phyloP scores from a whole-genome alignment of 257 asterid genomes.

The Penstemon eatonii region DNA sequence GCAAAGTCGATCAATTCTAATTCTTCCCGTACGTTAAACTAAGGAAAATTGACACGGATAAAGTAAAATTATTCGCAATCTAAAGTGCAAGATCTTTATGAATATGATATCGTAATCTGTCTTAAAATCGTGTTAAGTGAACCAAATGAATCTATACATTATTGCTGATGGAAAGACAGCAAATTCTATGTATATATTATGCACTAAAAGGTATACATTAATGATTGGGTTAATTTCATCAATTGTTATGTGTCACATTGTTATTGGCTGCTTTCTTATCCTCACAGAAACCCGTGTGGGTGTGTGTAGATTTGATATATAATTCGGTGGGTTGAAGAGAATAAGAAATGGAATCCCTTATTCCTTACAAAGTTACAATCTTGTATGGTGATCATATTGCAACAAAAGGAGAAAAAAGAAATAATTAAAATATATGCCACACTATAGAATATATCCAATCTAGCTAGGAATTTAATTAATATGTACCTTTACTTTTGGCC shows the following conservation, averaged over 20 bases:
- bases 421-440: background rate
- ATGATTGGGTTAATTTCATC: too few species aligned
- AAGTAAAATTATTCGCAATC: too few species aligned
- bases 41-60: background rate
- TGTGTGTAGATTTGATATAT: conserved; percentile 13
- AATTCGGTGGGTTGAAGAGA: conserved; percentile 4
- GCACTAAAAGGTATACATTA: background rate
- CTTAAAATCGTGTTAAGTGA: background rate
- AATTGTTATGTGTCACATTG: background rate
- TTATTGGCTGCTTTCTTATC: background rate
- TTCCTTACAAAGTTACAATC: background rate
- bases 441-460: background rate
- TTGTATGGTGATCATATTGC: background rate
- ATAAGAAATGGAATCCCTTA: conserved; percentile 11
- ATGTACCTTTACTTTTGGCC: too few species aligned
- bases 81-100: too few species aligned
- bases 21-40: too few species aligned
- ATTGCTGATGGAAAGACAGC: conserved; percentile 19
- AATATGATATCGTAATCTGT: background rate
- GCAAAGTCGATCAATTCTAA: too few species aligned
- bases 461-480: too few species aligned
- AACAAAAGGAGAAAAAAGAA: conserved; percentile 2
- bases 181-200: background rate
- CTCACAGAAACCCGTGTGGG: conserved; percentile 18
- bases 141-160: background rate